Percentiles rank a stretch among this genome's conserved stretches.
Evolutionary conservation across 1,284 basidiomycete species (phyloP).

Genomic region (Lentinus polychrous): DNA sequence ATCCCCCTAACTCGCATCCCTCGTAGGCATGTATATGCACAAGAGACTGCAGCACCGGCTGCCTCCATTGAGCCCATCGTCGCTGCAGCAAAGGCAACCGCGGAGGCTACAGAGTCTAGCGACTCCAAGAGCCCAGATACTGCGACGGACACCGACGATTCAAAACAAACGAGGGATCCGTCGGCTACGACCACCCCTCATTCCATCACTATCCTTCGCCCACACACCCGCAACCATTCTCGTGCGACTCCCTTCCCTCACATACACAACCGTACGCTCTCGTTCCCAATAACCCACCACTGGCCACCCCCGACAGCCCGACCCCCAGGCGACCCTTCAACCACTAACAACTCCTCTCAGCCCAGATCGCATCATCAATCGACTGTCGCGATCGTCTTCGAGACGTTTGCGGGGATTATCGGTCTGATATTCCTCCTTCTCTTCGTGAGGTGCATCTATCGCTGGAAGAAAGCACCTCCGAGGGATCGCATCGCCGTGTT

Average conservation of each 20-base stretch:
- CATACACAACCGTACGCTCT: background rate
- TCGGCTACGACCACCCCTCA: background rate
- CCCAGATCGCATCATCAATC: constrained; percentile 10
- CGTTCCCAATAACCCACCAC: background rate
- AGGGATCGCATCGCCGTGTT: constrained; percentile 37
- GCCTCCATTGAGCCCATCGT: background rate
- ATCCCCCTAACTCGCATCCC: too few relatives aligned
- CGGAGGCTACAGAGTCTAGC: too few relatives aligned
- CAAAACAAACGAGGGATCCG: too few relatives aligned
- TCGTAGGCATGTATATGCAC: too few relatives aligned
- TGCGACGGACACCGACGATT: too few relatives aligned
- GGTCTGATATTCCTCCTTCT: constrained; percentile 28
- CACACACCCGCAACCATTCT: background rate
- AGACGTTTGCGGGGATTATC: constrained; percentile 37
- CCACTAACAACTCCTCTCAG: constrained; percentile 8
- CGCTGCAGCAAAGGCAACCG: too few relatives aligned
- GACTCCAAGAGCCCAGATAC: too few relatives aligned
- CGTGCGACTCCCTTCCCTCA: background rate
- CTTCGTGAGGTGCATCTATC: constrained; percentile 34
- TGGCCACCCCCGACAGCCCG: background rate
- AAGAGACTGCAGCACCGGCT: background rate
- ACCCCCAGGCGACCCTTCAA: constrained; percentile 3
- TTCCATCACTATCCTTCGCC: background rate
- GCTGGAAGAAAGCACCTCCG: constrained; percentile 36
- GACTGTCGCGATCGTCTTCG: constrained; percentile 36